Base-by-base conservation (phyloP, 2,329 filamentous ascomycete genomes). In the Bipolaris zeicola region DNA sequence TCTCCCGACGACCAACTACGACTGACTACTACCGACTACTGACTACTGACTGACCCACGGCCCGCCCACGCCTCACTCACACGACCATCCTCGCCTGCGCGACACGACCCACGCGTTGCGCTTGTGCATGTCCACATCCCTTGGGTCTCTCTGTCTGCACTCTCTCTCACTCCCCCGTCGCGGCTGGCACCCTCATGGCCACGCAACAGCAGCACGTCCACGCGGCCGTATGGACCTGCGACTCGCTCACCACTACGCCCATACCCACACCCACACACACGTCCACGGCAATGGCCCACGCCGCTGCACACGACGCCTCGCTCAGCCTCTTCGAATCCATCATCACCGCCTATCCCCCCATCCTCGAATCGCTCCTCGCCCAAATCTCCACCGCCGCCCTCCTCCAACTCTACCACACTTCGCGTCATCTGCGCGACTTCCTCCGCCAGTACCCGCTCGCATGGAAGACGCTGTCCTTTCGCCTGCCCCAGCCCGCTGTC, bases 391-490 rank as follows among this genome's bases (percentile, higher is more conserved):
- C 85, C 39, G 72, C 80, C 60, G 76, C 83, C 51, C 80, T 86
- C 58, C 78, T 87, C 71, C 78, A 82, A 50, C 81, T 87, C 55
- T 85, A 85, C 67, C 84, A 87, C 66, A 84, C 83, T 34, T 86
- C 83, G 14, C 73, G 72, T 49, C 81, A 83, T 69, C 80, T 87
- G 53, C 80, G 82, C 64, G 74, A 73, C 50, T 85, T 86, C 65
- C 77, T 87, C 48, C 76, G 78, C 56, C 73, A 70, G n/a, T 86
- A 85, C 68, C 85, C 85, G 36, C 81, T 83, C 46, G 84, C 84
- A 76, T 87, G 85, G 83, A 82, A 80, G 68, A 81, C 83, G 57
- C 78, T 86, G 26, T 86, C 84, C 11, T 87, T 86, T 71, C 81
- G 84, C 37, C 74, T 86, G 54, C 77, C 76, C 28, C 74, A 77